These are phyloP conservation scores for Madurella mycetomatis DNA, from an alignment of 2,329 filamentous ascomycete species.

Conservation along the genomic window DNA sequence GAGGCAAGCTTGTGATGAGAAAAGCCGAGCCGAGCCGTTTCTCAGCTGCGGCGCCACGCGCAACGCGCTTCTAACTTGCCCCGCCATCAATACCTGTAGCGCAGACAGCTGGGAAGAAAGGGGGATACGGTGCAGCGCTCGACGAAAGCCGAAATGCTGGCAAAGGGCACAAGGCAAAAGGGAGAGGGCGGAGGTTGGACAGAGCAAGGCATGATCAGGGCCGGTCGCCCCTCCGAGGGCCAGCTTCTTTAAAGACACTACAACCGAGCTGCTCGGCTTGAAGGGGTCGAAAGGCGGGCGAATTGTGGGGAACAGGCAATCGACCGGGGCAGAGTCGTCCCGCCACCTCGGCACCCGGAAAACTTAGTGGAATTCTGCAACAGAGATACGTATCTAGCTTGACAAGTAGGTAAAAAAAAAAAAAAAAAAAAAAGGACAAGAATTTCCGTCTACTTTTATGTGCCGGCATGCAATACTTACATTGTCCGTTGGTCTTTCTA, in stretches of 20 bases:
- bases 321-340: neutral
- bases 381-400: no score
- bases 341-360: constrained; percentile 11
- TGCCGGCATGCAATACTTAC: no score
- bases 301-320: neutral
- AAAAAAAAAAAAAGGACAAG: no score
- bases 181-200: neutral
- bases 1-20: constrained; percentile 24
- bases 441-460: no score
- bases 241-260: constrained; percentile 18
- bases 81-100: constrained; percentile 15
- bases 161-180: neutral
- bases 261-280: constrained; percentile 25
- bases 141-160: neutral
- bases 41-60: constrained; percentile 18
- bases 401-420: no score
- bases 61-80: constrained; percentile 17
- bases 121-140: neutral
- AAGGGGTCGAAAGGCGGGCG: constrained; percentile 3
- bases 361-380: constrained; percentile 7
- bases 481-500: neutral
- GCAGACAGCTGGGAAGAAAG: neutral
- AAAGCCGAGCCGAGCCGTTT: constrained; percentile 23
- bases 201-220: neutral
- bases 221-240: constrained; percentile 12